Evolutionary conservation across 2,329 filamentous ascomycete species (phyloP), one percentile per base, ranked within the genome.

Genomic region (Diaporthe aspalathi): DNA sequence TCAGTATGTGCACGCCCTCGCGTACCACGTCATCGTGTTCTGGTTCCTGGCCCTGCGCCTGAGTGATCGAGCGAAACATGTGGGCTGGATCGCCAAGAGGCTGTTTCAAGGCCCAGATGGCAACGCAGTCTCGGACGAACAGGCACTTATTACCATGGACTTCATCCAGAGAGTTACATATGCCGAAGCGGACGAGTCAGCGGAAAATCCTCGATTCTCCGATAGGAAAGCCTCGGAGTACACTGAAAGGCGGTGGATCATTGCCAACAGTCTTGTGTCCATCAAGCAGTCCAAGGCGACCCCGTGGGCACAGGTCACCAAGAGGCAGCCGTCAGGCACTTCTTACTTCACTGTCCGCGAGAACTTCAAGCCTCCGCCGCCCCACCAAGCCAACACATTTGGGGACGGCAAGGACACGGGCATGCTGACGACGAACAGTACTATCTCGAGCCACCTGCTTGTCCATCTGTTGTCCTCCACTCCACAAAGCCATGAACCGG

Each of bases 11-110:
- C 96, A 97, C 80, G 93, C 94, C 1, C 85, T 98, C 67, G 95
- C 95, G 11, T 97, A 97, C 79, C 95, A 98, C 79, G 94, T 97
- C 76, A 95, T 99, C 75, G 92, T 94, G 1, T 98, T 97, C 79
- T 99, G 96, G 96, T 99, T 98, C 79, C 87, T 99, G 75, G 93
- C 94, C 1, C 81, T 99, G 76, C 95, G 94, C 77, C 87, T 97
- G 66, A 89, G 92, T 47, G 94, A 98, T 78, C 91, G 96, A 65
- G 89, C 92, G 43, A 93, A 90, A 73, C 92, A 97, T 75, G 94
- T 98, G 66, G 90, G 91, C 35, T 97, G 94, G 93, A 97, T 99
- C 74, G 92, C 93, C 14, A 94, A 92, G 77, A 94, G 94, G 74
- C 86, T 99, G 12, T 95, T 95, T 76, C 92, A 88, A 11, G 94